A percentile compares a stretch with the other conserved stretches of the same genome.
Conservation (phyloP, 2,329 filamentous ascomycete species). For the Alternaria brassicicola region DNA sequence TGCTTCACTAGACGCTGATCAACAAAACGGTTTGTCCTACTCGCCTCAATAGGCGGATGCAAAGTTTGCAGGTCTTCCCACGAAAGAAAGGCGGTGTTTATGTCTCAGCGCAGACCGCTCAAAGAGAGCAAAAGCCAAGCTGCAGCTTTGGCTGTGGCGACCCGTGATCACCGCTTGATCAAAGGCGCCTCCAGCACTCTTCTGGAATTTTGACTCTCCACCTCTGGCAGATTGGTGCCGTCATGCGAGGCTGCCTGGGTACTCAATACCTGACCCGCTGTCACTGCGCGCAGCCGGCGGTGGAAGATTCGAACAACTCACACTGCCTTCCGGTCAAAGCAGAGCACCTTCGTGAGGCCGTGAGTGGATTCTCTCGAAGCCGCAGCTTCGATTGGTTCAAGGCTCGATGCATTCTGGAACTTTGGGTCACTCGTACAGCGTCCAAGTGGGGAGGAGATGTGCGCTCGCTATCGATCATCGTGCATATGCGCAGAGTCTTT, state of each 20-base stretch:
- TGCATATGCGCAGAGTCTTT: slow-evolving; percentile 11
- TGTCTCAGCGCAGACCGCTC: slow-evolving; percentile 41
- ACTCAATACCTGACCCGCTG: slow-evolving; percentile 19
- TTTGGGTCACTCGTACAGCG: slow-evolving; percentile 21
- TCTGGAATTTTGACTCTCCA: slow-evolving; percentile 22
- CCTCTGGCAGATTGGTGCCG: slow-evolving; percentile 11
- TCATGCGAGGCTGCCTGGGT: slow-evolving; percentile 17
- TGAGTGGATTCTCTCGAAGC: not conserved
- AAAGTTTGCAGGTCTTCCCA: slow-evolving; percentile 16
- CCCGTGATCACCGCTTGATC: slow-evolving; percentile 19
- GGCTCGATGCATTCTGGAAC: slow-evolving; percentile 11
- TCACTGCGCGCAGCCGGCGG: slow-evolving; percentile 36
- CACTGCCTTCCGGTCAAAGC: slow-evolving; percentile 22
- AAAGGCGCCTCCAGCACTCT: slow-evolving; percentile 7
- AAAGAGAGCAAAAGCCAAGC: slow-evolving; percentile 24
- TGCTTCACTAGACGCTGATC: slow-evolving; percentile 27
- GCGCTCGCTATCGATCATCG: slow-evolving; percentile 8
- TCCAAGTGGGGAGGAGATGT: slow-evolving; percentile 13
- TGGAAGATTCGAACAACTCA: slow-evolving; percentile 41
- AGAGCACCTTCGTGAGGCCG: slow-evolving; percentile 8
- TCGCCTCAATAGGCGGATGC: slow-evolving; percentile 14
- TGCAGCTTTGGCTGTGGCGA: slow-evolving; percentile 27
- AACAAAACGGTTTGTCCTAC: slow-evolving; percentile 29
- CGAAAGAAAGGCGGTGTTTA: slow-evolving; percentile 27
- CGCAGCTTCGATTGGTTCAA: slow-evolving; percentile 13